phyloP scores from a whole-genome alignment of 2,329 filamentous ascomycete genomes.

The Arthrobotrys musiformis region DNA sequence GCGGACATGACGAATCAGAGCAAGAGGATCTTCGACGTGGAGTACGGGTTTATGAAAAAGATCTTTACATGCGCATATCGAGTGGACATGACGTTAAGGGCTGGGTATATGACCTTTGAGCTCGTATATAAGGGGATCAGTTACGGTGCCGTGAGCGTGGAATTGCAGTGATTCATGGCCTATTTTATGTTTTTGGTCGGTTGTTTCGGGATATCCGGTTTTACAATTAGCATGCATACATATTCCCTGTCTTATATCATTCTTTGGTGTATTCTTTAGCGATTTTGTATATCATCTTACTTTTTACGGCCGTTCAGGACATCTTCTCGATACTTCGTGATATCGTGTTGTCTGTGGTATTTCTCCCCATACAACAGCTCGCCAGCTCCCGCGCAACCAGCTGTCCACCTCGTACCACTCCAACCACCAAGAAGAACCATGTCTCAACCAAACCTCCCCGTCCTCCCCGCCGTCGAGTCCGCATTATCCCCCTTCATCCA shows the following conservation, averaged over 20 bases:
- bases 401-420: background rate
- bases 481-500: constrained; percentile 47
- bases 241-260: background rate
- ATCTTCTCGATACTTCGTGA: background rate
- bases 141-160: constrained; percentile 45
- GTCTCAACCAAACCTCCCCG: constrained; percentile 29
- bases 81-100: constrained; percentile 50
- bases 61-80: constrained; percentile 49
- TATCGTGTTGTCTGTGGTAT: constrained; percentile 14
- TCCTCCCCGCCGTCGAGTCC: constrained; percentile 49
- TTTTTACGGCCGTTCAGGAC: background rate
- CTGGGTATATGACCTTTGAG: constrained; percentile 47
- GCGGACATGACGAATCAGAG: constrained; percentile 42
- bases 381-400: background rate
- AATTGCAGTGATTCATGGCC: constrained; percentile 18
- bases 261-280: background rate
- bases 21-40: constrained; percentile 49
- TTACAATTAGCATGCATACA: constrained; percentile 8
- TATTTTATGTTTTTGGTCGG: background rate
- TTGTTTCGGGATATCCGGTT: background rate
- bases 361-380: background rate
- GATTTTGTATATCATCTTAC: constrained; percentile 4
- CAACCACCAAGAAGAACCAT: background rate
- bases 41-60: constrained; percentile 49
- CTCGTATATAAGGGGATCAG: constrained; percentile 50